Conservation (phyloP, 371 early-diverging fungal species). For the Coemansia sp. region DNA sequence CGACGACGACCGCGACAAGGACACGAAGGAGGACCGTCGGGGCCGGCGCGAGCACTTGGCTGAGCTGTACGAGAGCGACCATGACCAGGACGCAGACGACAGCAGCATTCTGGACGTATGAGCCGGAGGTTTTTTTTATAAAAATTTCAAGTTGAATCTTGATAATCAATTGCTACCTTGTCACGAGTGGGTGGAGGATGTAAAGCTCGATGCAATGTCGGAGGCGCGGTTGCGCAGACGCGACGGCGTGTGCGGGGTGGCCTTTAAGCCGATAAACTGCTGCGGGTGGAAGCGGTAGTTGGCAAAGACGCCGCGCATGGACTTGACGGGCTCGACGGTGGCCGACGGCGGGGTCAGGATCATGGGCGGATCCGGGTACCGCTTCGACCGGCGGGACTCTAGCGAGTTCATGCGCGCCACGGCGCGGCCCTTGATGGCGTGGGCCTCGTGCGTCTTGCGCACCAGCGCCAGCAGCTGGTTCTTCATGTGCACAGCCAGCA, state of each 20-base stretch:
- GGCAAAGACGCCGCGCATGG: neutral
- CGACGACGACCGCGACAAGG: constrained; percentile 14
- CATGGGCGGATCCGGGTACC: neutral
- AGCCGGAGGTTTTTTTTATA: neutral
- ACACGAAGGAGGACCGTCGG: constrained; percentile 16
- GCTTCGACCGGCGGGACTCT: neutral
- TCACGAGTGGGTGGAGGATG: constrained; percentile 11
- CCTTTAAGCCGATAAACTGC: constrained; percentile 17
- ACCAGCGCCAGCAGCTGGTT: constrained; percentile 15
- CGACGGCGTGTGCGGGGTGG: constrained; percentile 38
- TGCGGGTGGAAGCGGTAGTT: constrained; percentile 22
- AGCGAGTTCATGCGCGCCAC: constrained; percentile 1
- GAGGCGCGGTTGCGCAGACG: constrained; percentile 37
- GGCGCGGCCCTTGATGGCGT: constrained; percentile 25
- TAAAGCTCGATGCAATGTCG: constrained; percentile 34
- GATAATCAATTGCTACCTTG: neutral
- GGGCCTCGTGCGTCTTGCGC: neutral
- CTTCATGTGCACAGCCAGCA: constrained; percentile 28
- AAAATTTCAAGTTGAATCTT: neutral
- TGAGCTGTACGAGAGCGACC: constrained; percentile 1
- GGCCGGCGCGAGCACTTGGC: constrained; percentile 8
- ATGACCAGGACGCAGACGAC: neutral
- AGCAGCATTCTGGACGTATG: neutral
- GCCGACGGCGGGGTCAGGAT: neutral
- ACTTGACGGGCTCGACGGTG: neutral